Conservation (phyloP, 148 eudicot species). For the Chenopodium berlandieri region DNA sequence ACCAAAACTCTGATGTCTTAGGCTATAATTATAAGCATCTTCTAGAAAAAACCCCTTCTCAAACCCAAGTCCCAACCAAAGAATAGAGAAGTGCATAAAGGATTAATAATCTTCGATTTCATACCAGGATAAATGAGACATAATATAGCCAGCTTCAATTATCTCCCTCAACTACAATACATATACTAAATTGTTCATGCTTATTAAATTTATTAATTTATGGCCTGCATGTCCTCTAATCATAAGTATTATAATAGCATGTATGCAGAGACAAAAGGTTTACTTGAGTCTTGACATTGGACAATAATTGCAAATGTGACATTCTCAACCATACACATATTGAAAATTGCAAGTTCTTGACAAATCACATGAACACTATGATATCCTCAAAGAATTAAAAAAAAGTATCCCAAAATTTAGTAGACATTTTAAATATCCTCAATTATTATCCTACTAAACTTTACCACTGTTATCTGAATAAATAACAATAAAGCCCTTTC, state of each 20-base stretch:
- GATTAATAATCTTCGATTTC: background rate
- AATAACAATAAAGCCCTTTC: background rate
- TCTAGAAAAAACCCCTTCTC: background rate
- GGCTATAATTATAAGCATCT: slow-evolving; percentile 2
- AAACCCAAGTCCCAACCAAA: background rate
- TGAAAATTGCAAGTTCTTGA: background rate
- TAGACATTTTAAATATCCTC: too few relatives aligned
- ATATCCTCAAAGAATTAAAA: background rate
- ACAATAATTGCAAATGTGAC: background rate
- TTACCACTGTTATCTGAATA: background rate
- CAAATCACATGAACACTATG: background rate
- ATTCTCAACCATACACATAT: background rate
- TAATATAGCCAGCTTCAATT: background rate
- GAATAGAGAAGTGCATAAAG: background rate
- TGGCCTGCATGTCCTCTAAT: background rate
- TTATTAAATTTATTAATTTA: too few relatives aligned
- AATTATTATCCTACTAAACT: too few relatives aligned
- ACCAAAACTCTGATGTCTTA: background rate
- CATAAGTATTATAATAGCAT: background rate
- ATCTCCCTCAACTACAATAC: background rate
- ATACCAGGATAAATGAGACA: too few relatives aligned
- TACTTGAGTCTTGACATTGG: background rate
- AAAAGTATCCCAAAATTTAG: too few relatives aligned
- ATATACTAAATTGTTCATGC: too few relatives aligned
- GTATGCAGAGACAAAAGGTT: background rate